Evolutionary conservation across 1,284 basidiomycete species (phyloP), one percentile per base, ranked within the genome.

Genomic region (Leccinum cinnamomeum): DNA sequence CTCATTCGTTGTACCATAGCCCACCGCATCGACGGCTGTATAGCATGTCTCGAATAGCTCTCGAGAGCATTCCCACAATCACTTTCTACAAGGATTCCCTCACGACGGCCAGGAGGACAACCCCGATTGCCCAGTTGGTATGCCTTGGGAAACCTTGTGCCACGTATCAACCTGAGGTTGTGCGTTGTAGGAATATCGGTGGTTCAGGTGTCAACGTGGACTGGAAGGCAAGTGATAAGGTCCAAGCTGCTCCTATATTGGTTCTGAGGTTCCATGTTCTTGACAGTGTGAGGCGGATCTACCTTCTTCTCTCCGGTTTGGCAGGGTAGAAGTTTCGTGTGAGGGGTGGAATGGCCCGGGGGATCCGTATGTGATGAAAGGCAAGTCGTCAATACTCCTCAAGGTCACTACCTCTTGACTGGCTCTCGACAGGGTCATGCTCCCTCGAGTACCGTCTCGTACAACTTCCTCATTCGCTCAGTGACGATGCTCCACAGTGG

Each of bases 271-370:
- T 6, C 44, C 53, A 58, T 56, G 30, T 57, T 37, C 50, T 59
- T 51, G 53, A 55, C 64, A 94, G 89, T 98, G 95, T 74, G 88
- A 94, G 72, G 92, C 95, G 7, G 95, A 98, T 72, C 79, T 98
- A 8, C 95, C 95, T 3, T 85, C 87, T 51, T 80, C 85, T 3
- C 74, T 96, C 59, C 81, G 92, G 14, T 89, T 98, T 63, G 95
- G 95, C 7, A 82, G 86, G 61, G 88, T 97, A 0, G 83, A 87
- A 64, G 90, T 98, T 2, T 88, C 86, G 20, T 98, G 95, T 70
- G 95, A 98, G 78, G 95, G 95, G 10, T 98, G 89, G 88, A 83
- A 82, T 39, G 78, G 82, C 28, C 83, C 94, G 0, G 90, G 92
- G 1, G 95, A 98, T 76, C 81, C 85, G 0, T 87, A 89, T 71